phyloP scores from a whole-genome alignment of 306 rosid genomes.

The Trichosanthes truncata region DNA sequence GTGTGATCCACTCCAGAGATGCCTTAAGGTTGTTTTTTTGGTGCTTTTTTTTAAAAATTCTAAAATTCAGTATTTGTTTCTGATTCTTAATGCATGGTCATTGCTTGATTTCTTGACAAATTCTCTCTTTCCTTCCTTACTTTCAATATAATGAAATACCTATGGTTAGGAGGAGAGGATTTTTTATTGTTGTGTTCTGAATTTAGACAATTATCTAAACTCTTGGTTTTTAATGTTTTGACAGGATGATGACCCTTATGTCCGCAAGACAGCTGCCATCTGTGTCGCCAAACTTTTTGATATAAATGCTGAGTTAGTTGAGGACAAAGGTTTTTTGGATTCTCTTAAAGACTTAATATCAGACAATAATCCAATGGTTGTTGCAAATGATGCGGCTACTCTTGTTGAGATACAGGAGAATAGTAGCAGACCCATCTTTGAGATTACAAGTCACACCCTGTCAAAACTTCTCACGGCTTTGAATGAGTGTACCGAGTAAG shows the following conservation, averaged over 20 bases:
- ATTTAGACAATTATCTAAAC: background rate
- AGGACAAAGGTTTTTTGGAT: conserved; percentile 94
- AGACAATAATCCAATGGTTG: conserved; percentile 99
- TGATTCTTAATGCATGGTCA: background rate
- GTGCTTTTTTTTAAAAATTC: background rate
- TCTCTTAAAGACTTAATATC: conserved; percentile 97
- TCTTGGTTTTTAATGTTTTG: conserved; percentile 17
- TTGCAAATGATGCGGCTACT: conserved; percentile 96
- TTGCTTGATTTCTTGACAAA: background rate
- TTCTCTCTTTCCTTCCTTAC: background rate
- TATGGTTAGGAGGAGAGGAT: background rate
- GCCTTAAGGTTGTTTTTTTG: conserved; percentile 67
- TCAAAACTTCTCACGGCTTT: conserved; percentile 97
- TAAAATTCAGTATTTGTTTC: background rate
- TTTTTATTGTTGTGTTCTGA: conserved; percentile 6
- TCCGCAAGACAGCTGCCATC: conserved; percentile 97
- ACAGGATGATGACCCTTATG: conserved; percentile 99
- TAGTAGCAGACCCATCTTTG: conserved; percentile 79
- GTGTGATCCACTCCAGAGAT: conserved; percentile 99
- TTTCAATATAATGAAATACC: background rate
- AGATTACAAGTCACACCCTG: conserved; percentile 75
- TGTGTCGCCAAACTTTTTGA: conserved; percentile 99
- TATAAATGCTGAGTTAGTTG: conserved; percentile 95
- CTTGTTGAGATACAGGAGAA: conserved; percentile 96
- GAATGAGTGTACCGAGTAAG: conserved; percentile 99